These are phyloP conservation scores for Scheffersomyces stipitis DNA, from an alignment of 805 yeast genomes.

Conservation along the genomic window DNA sequence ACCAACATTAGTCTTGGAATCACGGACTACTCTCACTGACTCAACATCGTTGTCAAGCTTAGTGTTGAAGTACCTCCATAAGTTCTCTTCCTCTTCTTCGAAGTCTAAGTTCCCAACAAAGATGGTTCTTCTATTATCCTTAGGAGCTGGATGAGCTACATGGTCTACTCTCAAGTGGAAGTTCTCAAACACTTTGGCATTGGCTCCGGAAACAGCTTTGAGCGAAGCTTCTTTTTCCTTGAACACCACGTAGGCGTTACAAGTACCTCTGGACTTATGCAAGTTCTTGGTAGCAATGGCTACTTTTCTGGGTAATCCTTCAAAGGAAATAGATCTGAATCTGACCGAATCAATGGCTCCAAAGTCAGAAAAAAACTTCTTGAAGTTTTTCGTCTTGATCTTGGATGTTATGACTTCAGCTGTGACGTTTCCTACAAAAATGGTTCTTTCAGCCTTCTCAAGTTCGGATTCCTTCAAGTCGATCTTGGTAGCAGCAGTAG, in stretches of 20 bases:
- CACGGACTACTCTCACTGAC: slow-evolving; percentile 87
- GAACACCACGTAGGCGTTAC: slow-evolving; percentile 88
- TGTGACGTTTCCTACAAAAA: slow-evolving; percentile 86
- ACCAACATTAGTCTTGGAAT: slow-evolving; percentile 89
- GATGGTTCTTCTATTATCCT: slow-evolving; percentile 78
- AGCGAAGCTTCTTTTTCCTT: slow-evolving; percentile 49
- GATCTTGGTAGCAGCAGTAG: slow-evolving; percentile 44
- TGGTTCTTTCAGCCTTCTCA: slow-evolving; percentile 78
- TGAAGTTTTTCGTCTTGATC: slow-evolving; percentile 59
- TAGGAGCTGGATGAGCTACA: slow-evolving; percentile 85
- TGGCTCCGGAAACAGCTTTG: slow-evolving; percentile 50
- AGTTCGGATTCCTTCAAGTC: slow-evolving; percentile 71
- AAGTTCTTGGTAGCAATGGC: slow-evolving; percentile 82
- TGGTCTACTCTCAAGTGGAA: slow-evolving; percentile 90
- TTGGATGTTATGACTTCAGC: slow-evolving; percentile 64
- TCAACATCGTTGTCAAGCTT: slow-evolving; percentile 59
- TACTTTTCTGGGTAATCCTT: slow-evolving; percentile 85
- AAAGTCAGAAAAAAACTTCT: slow-evolving; percentile 52
- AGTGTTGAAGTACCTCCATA: slow-evolving; percentile 75
- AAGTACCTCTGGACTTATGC: slow-evolving; percentile 73
- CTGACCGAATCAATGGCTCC: slow-evolving; percentile 74
- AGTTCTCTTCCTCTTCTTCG: slow-evolving; percentile 84
- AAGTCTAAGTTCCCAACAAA: slow-evolving; percentile 94
- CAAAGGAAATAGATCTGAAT: slow-evolving; percentile 90
- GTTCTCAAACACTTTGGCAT: slow-evolving; percentile 65